These are phyloP conservation scores for Lomentospora prolificans DNA, from an alignment of 2,329 filamentous ascomycete species.

Conservation along the genomic window DNA sequence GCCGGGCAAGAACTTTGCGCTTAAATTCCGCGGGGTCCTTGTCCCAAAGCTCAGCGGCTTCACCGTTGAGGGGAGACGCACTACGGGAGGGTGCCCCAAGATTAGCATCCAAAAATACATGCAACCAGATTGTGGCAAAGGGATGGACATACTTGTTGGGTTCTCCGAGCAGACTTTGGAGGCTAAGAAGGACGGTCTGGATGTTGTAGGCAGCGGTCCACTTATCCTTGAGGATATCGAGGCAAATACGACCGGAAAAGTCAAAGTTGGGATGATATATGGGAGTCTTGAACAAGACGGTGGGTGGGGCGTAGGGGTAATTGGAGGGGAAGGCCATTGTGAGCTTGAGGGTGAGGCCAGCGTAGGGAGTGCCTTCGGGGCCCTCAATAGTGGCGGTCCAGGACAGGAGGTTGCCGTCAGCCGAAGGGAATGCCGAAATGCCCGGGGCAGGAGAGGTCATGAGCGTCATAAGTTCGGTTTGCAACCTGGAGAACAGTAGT, in stretches of 20 bases:
- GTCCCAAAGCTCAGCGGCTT: slow-evolving; percentile 94
- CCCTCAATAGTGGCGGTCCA: slow-evolving; percentile 95
- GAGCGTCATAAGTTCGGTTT: slow-evolving; percentile 95
- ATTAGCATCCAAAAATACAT: neutral
- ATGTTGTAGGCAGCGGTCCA: slow-evolving; percentile 98
- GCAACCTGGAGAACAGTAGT: slow-evolving; percentile 50
- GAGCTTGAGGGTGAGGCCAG: slow-evolving; percentile 81
- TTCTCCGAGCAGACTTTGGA: slow-evolving; percentile 92
- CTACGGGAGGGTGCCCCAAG: slow-evolving; percentile 36
- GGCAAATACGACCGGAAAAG: slow-evolving; percentile 90
- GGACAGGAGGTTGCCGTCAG: slow-evolving; percentile 77
- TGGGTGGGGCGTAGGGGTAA: slow-evolving; percentile 86
- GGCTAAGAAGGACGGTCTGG: slow-evolving; percentile 80
- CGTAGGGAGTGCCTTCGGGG: slow-evolving; percentile 85
- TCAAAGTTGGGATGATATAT: slow-evolving; percentile 99
- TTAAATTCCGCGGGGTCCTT: slow-evolving; percentile 81
- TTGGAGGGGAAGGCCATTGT: slow-evolving; percentile 82
- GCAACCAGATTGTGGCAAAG: neutral
- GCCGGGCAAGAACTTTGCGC: slow-evolving; percentile 55
- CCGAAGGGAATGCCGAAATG: slow-evolving; percentile 87
- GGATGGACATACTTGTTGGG: slow-evolving; percentile 77
- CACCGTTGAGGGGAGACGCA: slow-evolving; percentile 86
- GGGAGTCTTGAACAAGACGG: slow-evolving; percentile 93
- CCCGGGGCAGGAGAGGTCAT: slow-evolving; percentile 93
- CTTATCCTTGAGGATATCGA: slow-evolving; percentile 98